A percentile compares a stretch with the other conserved stretches of the same genome.
Conservation (phyloP, 306 rosid species). For the Lathyrus aphaca region DNA sequence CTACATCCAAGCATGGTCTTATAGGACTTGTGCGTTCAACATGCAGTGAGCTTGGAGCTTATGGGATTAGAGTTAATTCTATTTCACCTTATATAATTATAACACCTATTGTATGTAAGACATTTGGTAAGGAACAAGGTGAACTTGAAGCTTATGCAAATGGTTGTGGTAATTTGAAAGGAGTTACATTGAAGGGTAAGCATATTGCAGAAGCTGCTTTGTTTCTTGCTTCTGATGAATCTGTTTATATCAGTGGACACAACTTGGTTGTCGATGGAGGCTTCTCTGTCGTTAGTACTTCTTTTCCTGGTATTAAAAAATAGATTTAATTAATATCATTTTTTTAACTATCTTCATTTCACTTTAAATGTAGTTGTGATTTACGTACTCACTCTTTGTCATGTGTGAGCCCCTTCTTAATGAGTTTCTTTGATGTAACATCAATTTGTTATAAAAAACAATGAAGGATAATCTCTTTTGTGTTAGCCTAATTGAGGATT, state of each 20-base stretch:
- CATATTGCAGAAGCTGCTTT: slow-evolving; percentile 72
- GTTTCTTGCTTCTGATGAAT: slow-evolving; percentile 76
- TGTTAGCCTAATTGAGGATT: no score
- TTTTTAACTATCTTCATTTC: no score
- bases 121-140: slow-evolving; percentile 22
- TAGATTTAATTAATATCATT: no score
- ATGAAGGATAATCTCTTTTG: no score
- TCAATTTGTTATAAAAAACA: no score
- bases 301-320: no score
- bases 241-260: slow-evolving; percentile 65
- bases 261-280: slow-evolving; percentile 73
- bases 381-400: no score
- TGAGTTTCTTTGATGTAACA: no score
- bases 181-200: slow-evolving; percentile 53
- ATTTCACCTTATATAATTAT: slow-evolving; percentile 67
- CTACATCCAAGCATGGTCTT: slow-evolving; percentile 59
- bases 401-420: no score
- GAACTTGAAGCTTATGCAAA: slow-evolving; percentile 48
- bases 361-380: no score
- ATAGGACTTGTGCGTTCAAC: slow-evolving; percentile 59
- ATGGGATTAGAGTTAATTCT: slow-evolving; percentile 72
- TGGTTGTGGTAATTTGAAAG: slow-evolving; percentile 58
- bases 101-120: slow-evolving; percentile 55
- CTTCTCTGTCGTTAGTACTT: slow-evolving; percentile 37
- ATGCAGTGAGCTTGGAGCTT: slow-evolving; percentile 65